Evolutionary conservation across 1,139 yeast genomes (phyloP), one percentile per base, ranked within the genome.

Genomic region (Zygosaccharomyces pseudobailii): DNA sequence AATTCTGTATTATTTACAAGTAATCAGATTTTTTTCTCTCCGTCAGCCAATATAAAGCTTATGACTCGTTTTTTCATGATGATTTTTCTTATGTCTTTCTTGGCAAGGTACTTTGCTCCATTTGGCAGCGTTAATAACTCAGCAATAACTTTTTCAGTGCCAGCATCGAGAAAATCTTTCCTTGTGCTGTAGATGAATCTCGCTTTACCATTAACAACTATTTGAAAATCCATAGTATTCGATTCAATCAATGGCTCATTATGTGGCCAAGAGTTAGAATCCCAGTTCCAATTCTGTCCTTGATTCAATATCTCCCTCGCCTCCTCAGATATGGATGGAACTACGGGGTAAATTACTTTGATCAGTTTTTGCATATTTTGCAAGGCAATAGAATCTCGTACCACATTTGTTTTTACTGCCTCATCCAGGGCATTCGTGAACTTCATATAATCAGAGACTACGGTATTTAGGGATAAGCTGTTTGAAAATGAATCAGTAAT

Each of bases 391-490:
- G 58, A 52, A 60, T 61, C 37, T 67, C 68, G 62, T 0, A 72
- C 59, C 6, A 65, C 62, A 9, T 69, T 64, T 13, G 61, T 49
- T 21, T 75, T 75, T 5, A 70, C 34, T 0, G 78, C 75, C 10
- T 65, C 59, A 2, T 67, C 60, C 7, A 89, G 61, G 1, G 73
- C 56, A 55, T 83, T 83, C 1, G 96, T 84, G 45, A 84, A 67
- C 58, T 89, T 92, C 96, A 89, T 92, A 61, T 82, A 84, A 61
- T 88, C 95, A 0, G 97, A 87, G 27, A 92, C 78, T 5, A 88
- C 80, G 0, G 97, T 90, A 65, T 92, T 92, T 62, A 90, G 71
- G 0, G 92, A 75, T 37, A 85, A 68, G 1, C 79, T 75, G 0
- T 70, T 72, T 30, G 75, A 80, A 46, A 87, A 76, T 0, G 96